Percentiles rank a stretch among this genome's conserved stretches.
These are phyloP conservation scores for Pseudoscleropodium purum DNA, from an alignment of 225 moss, liverwort and hornwort genomes.

Conservation along the genomic window DNA sequence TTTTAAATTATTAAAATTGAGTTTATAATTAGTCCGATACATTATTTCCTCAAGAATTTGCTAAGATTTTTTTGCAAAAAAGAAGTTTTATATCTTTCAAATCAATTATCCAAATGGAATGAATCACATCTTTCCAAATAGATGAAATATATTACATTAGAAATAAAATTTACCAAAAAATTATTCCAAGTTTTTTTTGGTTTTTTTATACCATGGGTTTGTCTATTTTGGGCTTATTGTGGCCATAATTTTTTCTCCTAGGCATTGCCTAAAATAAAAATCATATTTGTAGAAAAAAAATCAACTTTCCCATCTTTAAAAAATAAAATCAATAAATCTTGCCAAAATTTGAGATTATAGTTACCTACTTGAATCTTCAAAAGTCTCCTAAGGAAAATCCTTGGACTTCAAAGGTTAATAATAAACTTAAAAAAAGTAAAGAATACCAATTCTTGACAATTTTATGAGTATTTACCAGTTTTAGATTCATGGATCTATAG, in stretches of 20 bases:
- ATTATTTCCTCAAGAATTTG: neutral
- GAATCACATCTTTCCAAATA: neutral
- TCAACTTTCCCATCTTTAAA: neutral
- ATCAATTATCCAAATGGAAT: neutral
- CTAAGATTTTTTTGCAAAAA: neutral
- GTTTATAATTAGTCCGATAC: too few species aligned
- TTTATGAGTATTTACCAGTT: neutral
- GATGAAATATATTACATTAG: too few species aligned
- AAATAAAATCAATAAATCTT: neutral
- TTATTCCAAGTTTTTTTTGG: neutral
- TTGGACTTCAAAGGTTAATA: neutral
- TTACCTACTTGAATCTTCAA: too few species aligned
- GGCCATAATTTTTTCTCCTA: rapidly evolving
- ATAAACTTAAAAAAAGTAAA: too few species aligned
- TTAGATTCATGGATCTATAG: rapidly evolving
- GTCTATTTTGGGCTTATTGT: rapidly evolving
- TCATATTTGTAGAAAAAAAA: rapidly evolving
- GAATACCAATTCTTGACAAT: neutral
- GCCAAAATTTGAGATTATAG: neutral
- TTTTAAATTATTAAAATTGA: neutral
- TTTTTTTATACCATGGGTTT: rapidly evolving
- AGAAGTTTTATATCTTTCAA: neutral
- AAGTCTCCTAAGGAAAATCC: rapidly evolving
- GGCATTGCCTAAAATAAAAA: rapidly evolving
- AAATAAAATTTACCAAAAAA: neutral